Percentiles rank a stretch among this genome's conserved stretches.
phyloP scores from a whole-genome alignment of 140 eudicot species.

The Ambrosia hybrid region DNA sequence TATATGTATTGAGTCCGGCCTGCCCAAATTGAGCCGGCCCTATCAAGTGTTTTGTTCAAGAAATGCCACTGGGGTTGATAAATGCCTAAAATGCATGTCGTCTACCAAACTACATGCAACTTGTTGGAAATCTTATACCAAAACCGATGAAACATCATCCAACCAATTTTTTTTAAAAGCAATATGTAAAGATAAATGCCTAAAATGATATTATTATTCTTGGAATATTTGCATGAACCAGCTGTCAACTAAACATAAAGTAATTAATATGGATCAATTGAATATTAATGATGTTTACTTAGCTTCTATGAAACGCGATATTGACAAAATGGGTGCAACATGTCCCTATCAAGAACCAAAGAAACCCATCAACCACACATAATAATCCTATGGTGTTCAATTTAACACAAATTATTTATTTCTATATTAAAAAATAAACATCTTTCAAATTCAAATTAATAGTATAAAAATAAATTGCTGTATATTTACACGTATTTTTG shows the following conservation, averaged over 20 bases:
- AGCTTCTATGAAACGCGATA: slow-evolving; percentile 29
- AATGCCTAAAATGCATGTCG: not conserved
- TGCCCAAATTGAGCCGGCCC: too few species aligned
- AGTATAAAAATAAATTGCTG: not conserved
- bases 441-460: not conserved
- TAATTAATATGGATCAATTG: slow-evolving; percentile 4
- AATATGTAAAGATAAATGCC: slow-evolving; percentile 5
- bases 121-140: not conserved
- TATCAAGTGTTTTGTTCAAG: too few species aligned
- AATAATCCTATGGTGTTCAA: not conserved
- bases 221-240: slow-evolving; percentile 23
- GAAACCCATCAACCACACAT: slow-evolving; percentile 16
- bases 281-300: slow-evolving; percentile 20
- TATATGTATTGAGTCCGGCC: too few species aligned
- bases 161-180: not conserved
- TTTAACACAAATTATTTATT: not conserved
- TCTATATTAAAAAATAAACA: not conserved
- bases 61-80: not conserved
- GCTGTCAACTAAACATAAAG: slow-evolving; percentile 22
- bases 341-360: slow-evolving; percentile 14
- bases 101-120: not conserved
- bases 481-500: not conserved
- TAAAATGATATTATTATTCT: not conserved
- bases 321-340: slow-evolving; percentile 11
- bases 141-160: not conserved